Evolutionary conservation across 225 moss, liverwort and hornwort species (phyloP).

Genomic region (Takakia lepidozioides): DNA sequence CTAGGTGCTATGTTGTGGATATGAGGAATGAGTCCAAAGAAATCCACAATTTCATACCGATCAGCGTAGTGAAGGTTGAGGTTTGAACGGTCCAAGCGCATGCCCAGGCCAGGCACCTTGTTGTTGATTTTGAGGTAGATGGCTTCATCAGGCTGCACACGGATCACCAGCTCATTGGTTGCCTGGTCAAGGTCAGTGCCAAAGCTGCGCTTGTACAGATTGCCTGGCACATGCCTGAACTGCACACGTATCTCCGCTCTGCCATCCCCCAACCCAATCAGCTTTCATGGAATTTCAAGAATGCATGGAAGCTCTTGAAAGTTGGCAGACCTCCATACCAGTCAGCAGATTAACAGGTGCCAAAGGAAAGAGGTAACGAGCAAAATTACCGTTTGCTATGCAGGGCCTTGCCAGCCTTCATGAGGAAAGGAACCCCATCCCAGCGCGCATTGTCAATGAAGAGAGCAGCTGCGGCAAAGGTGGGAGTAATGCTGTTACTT

Average conservation of each 20-base stretch:
- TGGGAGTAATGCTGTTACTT: constrained; percentile 77
- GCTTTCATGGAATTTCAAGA: no score
- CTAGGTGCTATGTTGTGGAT: no score
- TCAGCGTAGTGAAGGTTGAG: constrained; percentile 87
- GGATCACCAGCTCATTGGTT: constrained; percentile 92
- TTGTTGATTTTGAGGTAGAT: constrained; percentile 97
- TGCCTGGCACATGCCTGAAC: constrained; percentile 95
- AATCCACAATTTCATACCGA: constrained; percentile 65
- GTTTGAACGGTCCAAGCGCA: constrained; percentile 92
- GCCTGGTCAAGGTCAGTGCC: constrained; percentile 94
- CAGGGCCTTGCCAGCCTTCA: constrained; percentile 94
- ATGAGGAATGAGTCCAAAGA: no score
- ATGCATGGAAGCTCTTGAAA: no score
- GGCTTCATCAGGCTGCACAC: constrained; percentile 96
- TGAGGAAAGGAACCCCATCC: constrained; percentile 95
- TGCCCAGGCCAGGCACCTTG: constrained; percentile 89
- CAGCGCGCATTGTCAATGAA: constrained; percentile 92
- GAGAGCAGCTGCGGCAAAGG: constrained; percentile 88
- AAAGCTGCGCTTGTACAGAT: constrained; percentile 88
- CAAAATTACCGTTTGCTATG: constrained; percentile 71
- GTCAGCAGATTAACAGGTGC: no score
- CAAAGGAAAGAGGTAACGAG: no score
- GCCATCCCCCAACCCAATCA: constrained; percentile 7
- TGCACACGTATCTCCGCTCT: constrained; percentile 96
- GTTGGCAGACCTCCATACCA: no score